Percentiles rank a stretch among this genome's conserved stretches.
phyloP scores from a whole-genome alignment of 495 filamentous ascomycete genomes.

The Penicillium turbatum region DNA sequence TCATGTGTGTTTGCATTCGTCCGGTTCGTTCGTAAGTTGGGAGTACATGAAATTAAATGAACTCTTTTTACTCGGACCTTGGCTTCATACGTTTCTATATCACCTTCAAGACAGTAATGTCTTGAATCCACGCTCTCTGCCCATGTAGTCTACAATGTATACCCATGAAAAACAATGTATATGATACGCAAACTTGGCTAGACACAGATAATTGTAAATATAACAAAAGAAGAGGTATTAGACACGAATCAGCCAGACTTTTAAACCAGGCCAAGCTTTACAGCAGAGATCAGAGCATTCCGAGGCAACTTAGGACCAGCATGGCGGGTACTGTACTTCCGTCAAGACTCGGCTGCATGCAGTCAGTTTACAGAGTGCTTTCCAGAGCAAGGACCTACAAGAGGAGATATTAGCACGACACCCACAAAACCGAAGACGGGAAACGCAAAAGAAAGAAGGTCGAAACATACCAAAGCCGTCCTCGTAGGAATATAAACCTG shows the following conservation, averaged over 20 bases:
- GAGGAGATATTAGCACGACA: conserved; percentile 9
- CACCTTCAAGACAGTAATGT: background rate
- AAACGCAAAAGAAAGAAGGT: background rate
- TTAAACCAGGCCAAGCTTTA: background rate
- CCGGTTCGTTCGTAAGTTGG: no score
- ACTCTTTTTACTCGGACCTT: no score
- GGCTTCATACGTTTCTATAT: background rate
- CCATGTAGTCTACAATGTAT: background rate
- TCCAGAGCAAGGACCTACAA: conserved; percentile 51
- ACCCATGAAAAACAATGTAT: background rate
- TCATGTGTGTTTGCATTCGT: no score
- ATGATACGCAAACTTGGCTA: background rate
- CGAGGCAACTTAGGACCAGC: no score
- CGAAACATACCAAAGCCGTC: conserved; percentile 82
- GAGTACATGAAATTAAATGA: no score
- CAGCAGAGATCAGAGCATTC: background rate
- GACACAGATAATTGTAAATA: background rate
- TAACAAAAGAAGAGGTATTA: background rate
- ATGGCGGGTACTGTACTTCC: no score
- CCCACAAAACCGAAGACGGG: background rate
- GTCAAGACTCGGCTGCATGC: background rate
- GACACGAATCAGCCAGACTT: background rate
- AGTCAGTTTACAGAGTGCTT: conserved; percentile 35
- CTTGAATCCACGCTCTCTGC: background rate
- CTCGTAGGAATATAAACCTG: conserved; percentile 88